Percentiles rank a stretch among this genome's conserved stretches.
These are phyloP conservation scores for Fusarium vanettenii DNA, from an alignment of 2,329 filamentous ascomycete genomes.

Conservation along the genomic window DNA sequence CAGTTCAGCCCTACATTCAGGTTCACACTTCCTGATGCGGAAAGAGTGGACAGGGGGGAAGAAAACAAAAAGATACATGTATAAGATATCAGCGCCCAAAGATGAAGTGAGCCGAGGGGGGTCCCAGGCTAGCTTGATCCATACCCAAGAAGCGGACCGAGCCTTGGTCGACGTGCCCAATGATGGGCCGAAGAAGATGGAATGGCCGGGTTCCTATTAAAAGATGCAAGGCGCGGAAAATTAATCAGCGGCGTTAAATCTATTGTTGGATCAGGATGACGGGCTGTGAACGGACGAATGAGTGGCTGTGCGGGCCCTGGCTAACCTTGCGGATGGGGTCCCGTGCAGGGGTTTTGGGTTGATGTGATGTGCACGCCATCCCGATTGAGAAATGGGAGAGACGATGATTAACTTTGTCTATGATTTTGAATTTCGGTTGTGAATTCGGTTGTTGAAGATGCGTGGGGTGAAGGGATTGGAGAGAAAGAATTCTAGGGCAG, in stretches of 20 bases:
- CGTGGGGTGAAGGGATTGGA: not conserved
- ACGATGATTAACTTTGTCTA: not conserved
- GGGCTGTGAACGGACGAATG: not conserved
- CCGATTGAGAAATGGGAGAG: not conserved
- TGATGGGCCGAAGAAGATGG: not conserved
- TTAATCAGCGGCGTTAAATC: not conserved
- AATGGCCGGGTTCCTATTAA: not conserved
- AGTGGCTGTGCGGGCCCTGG: not conserved
- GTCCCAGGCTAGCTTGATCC: not conserved
- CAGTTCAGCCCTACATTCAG: constrained; percentile 1
- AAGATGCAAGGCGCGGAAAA: not conserved
- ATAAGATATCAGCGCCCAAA: not conserved
- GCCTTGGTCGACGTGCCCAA: not conserved
- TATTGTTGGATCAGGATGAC: constrained; percentile 4
- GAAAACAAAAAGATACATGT: not conserved
- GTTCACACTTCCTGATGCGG: not conserved
- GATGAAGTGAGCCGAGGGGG: not conserved
- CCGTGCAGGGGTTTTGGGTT: not conserved
- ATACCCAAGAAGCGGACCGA: not conserved
- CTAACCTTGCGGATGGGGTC: not conserved
- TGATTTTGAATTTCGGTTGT: not conserved
- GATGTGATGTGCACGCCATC: not conserved
- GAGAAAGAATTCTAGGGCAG: not conserved
- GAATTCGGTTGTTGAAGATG: not conserved
- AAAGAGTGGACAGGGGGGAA: not conserved